Conservation (phyloP, 345 rosid genomes). For the Hibiscus tridactylites region DNA sequence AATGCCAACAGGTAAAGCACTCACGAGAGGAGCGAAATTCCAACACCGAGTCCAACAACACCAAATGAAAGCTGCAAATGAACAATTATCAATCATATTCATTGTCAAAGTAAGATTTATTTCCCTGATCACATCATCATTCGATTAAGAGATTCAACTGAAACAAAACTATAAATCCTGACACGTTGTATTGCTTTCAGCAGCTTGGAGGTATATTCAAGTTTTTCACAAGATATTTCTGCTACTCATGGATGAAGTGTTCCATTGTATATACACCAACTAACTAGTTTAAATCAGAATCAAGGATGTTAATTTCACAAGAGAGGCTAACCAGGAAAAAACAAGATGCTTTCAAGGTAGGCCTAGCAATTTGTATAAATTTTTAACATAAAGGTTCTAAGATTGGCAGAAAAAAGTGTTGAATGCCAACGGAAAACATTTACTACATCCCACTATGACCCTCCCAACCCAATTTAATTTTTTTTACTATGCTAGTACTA, state of each 20-base stretch:
- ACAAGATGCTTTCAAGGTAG: too few species aligned
- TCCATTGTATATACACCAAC: background rate
- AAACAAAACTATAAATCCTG: background rate
- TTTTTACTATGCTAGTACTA: too few species aligned
- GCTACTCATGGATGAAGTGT: background rate
- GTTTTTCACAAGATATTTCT: background rate
- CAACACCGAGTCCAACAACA: conserved; percentile 72
- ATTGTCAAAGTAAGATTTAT: background rate
- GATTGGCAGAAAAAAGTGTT: too few species aligned
- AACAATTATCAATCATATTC: background rate
- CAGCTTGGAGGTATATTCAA: background rate
- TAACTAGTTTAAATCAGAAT: too few species aligned
- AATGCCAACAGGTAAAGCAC: conserved; percentile 17
- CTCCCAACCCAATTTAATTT: too few species aligned
- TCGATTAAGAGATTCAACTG: background rate
- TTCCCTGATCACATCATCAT: background rate
- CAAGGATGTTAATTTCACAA: too few species aligned
- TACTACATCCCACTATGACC: too few species aligned
- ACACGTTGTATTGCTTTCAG: background rate
- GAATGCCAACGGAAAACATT: too few species aligned
- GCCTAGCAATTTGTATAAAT: too few species aligned
- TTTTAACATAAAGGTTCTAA: too few species aligned
- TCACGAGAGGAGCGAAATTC: conserved; percentile 76
- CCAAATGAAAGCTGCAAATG: conserved; percentile 81
- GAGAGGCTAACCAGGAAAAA: too few species aligned